Evolutionary conservation across 495 filamentous ascomycete genomes (phyloP), one percentile per base, ranked within the genome.

Genomic region (Podospora tetraspora): DNA sequence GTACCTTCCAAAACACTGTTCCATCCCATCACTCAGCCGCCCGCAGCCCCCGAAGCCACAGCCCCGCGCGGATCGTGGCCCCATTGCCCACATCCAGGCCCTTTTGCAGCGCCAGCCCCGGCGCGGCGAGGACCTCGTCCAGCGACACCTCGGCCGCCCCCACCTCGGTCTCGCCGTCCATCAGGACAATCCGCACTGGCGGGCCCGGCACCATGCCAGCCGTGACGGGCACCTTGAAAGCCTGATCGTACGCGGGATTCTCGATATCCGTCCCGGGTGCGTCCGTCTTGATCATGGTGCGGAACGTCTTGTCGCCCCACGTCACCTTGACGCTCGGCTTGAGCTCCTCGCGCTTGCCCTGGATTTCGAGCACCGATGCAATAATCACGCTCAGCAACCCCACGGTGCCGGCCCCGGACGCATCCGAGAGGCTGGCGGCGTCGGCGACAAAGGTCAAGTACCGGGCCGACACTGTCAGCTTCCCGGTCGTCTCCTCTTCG

Each of bases 201-300:
- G 68, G 63, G 21, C 68, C 75, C 21, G 67, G 66, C 11, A 79
- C 58, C 70, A 77, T 74, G 23, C 78, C 79, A 7, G 71, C 16
- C 11, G 66, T 73, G 13, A 81, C 11, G 3, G 76, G 74, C 59
- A 83, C 71, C 24, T 69, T 67, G 72, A 80, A 81, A 10, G 71
- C 70, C 62, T 75, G 72, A 64, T 81, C 77, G 58, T 78, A 83
- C 3, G 74, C 70, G n/a, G 80, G 79, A 66, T 83, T 83, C 71
- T 73, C 73, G 61, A 83, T 77, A 66, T 83, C 80, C 24, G 68
- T 62, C 3, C 80, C 80, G 1, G 79, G 78, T 1, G 72, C 66
- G 71, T 83, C 76, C 2, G 71, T 58, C 73, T 79, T 78, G 60
- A 77, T 70, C 9, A 64, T 73, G 13, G 79, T 81, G 59, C 72